Evolutionary conservation across 495 filamentous ascomycete species (phyloP).

Genomic region (Viridothelium virens): DNA sequence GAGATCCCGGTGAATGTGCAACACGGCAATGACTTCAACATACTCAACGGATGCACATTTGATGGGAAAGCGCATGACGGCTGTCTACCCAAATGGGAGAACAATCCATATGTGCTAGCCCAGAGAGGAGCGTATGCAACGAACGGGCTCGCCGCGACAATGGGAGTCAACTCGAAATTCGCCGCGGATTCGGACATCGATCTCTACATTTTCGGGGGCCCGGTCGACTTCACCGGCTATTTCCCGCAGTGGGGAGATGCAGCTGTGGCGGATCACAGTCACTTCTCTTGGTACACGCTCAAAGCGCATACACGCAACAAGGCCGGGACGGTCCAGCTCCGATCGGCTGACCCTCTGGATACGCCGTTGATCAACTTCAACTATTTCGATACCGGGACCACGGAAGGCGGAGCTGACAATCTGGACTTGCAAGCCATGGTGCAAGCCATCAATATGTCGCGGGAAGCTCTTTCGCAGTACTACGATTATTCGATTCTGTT

Average conservation of each 20-base stretch:
- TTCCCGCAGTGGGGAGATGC: slow-evolving; percentile 38
- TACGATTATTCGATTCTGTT: background rate
- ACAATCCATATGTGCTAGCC: background rate
- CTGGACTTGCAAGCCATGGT: slow-evolving; percentile 24
- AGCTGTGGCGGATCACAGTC: slow-evolving; percentile 30
- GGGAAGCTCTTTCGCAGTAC: background rate
- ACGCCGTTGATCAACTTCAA: slow-evolving; percentile 29
- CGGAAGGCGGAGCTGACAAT: slow-evolving; percentile 14
- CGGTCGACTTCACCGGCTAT: slow-evolving; percentile 49
- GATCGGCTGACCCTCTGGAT: slow-evolving; percentile 24
- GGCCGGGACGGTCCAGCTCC: slow-evolving; percentile 26
- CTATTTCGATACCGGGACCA: slow-evolving; percentile 26
- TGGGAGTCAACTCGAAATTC: slow-evolving; percentile 4
- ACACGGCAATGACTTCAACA: slow-evolving; percentile 8
- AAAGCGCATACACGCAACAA: slow-evolving; percentile 28
- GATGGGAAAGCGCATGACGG: slow-evolving; percentile 20
- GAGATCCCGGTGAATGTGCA: slow-evolving; percentile 43
- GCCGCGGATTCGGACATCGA: slow-evolving; percentile 9
- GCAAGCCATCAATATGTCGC: slow-evolving; percentile 17
- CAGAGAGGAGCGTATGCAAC: slow-evolving; percentile 7
- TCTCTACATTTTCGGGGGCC: slow-evolving; percentile 23
- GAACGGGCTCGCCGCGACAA: background rate
- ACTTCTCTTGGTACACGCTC: slow-evolving; percentile 33
- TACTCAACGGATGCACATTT: slow-evolving; percentile 18
- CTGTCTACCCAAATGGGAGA: slow-evolving; percentile 10